Base-by-base conservation (phyloP, 2,329 filamentous ascomycete genomes). In the Ophiostoma tasmaniense region DNA sequence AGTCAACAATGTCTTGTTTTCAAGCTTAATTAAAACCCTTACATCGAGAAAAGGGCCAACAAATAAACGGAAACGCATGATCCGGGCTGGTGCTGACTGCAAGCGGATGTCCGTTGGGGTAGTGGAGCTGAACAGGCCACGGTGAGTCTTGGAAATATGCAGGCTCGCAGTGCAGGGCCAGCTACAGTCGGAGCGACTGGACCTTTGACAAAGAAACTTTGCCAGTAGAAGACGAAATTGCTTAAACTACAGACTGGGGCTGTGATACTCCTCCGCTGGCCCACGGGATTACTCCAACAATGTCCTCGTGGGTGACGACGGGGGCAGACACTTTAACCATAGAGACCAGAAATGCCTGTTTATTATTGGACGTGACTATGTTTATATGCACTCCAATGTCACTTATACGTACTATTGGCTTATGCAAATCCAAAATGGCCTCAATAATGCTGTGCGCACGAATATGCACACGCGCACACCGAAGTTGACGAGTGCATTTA, bases 271-370 rank as follows among this genome's bases (percentile, higher is more conserved):
- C 25, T 28, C 55, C 55, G 55, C 6, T 61, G 10, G 52, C 3
- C 52, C 2, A 59, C 65, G 22, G 65, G 59, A 67, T 61, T 64
- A 39, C 65, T 64, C 65, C 68, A 69, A 59, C 68, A 25, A 37
- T 50, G 66, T 66, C 50, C 66, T 66, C 61, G 13, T 30, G 25
- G n/a, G 30, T 22, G 55, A 61, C 22, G 55, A 30, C 25, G 22
- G 30, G 22, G 25, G 14, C 22, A 22, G 22, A 22, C 11, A 55
- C n/a, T 25, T 13, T 55, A 25, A 14, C 50, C 25, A 10, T 11
- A 25, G 22, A 25, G 50, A 25, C 10, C 3, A 8, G 7, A 55
- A 13, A 25, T 45, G 50, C n/a, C 10, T 25, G 8, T 11, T 25
- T 55, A 8, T 2, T 11, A 11, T 17, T 22, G 50, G 11, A 25